These are phyloP conservation scores for Aspergillus sclerotialis DNA, from an alignment of 2,329 filamentous ascomycete species.

Conservation along the genomic window DNA sequence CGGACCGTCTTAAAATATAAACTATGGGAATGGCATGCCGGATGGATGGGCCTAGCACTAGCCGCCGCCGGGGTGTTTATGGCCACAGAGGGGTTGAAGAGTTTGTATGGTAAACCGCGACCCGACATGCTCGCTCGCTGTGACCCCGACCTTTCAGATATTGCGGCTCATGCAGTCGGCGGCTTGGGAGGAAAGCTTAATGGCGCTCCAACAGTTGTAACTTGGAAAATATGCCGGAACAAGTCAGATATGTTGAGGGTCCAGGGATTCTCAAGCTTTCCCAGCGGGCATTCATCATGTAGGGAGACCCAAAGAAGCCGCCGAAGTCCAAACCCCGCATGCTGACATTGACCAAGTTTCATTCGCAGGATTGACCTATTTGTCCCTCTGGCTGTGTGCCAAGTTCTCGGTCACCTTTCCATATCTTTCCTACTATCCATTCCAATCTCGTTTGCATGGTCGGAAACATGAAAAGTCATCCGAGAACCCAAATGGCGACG, in stretches of 20 bases:
- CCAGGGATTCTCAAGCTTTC: conserved; percentile 81
- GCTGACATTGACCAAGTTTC: conserved; percentile 43
- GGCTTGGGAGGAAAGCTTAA: conserved; percentile 48
- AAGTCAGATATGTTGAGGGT: conserved; percentile 52
- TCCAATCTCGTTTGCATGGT: conserved; percentile 15
- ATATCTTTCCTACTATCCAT: conserved; percentile 26
- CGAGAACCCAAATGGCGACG: background rate
- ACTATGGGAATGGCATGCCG: conserved; percentile 83
- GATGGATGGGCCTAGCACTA: conserved; percentile 73
- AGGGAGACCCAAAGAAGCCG: conserved; percentile 15
- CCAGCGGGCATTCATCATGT: conserved; percentile 68
- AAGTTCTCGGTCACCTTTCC: conserved; percentile 43
- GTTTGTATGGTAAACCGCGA: conserved; percentile 57
- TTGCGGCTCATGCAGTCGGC: conserved; percentile 56
- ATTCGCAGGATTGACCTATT: conserved; percentile 74
- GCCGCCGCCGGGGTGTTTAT: conserved; percentile 67
- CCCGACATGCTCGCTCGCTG: conserved; percentile 65
- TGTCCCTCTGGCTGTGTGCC: conserved; percentile 75
- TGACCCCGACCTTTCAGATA: conserved; percentile 61
- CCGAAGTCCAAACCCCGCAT: background rate
- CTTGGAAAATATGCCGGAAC: conserved; percentile 67
- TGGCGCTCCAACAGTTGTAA: conserved; percentile 61
- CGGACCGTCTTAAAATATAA: conserved; percentile 67
- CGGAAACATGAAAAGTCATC: conserved; percentile 13
- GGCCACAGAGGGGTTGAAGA: conserved; percentile 82